These are phyloP conservation scores for Hyphodiscus hymeniophilus DNA, from an alignment of 495 filamentous ascomycete species.

Conservation along the genomic window DNA sequence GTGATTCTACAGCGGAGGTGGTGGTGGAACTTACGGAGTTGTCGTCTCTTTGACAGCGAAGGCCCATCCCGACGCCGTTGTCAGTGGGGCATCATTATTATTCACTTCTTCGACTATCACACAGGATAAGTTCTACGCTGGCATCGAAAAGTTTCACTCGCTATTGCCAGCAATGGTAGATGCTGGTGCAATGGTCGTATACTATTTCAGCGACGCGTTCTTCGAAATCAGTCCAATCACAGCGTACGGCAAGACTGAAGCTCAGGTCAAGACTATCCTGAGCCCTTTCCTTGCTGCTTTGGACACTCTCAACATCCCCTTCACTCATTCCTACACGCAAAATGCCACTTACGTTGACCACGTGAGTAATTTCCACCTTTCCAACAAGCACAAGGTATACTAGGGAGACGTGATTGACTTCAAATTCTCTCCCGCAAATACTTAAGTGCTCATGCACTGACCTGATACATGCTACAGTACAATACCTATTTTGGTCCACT, in stretches of 20 bases:
- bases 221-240: slow-evolving; percentile 38
- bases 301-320: slow-evolving; percentile 23
- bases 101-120: slow-evolving; percentile 25
- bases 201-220: slow-evolving; percentile 37
- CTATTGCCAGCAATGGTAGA: slow-evolving; percentile 38
- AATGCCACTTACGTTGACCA: slow-evolving; percentile 38
- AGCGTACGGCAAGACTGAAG: slow-evolving; percentile 26
- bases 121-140: slow-evolving; percentile 36
- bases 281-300: slow-evolving; percentile 26
- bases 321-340: slow-evolving; percentile 23
- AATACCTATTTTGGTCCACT: slow-evolving; percentile 34
- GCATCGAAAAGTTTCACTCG: slow-evolving; percentile 32
- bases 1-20: too few species aligned
- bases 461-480: slow-evolving; percentile 27
- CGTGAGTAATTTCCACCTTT: too few species aligned
- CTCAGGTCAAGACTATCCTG: slow-evolving; percentile 28
- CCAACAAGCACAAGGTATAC: too few species aligned
- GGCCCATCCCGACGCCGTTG: slow-evolving; percentile 20
- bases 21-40: slow-evolving; percentile 42
- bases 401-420: too few species aligned
- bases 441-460: too few species aligned
- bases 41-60: slow-evolving; percentile 37
- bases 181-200: slow-evolving; percentile 40
- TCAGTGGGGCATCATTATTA: slow-evolving; percentile 25
- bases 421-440: too few species aligned